phyloP scores from a whole-genome alignment of 164 flowering plant species.

The Magnolia officinalis region DNA sequence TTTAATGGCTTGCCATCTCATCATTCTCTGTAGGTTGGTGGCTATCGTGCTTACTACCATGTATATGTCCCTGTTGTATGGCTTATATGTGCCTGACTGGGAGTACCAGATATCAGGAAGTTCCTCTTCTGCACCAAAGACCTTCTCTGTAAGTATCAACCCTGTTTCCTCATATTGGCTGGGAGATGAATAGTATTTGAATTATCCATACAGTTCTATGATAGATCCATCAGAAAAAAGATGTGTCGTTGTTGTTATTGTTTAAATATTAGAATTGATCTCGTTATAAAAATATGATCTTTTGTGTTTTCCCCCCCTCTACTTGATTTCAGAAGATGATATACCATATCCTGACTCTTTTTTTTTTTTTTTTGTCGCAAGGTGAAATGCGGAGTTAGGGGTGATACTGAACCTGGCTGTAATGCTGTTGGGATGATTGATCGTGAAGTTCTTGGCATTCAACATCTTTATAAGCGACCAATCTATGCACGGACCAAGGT shows the following conservation, averaged over 20 bases:
- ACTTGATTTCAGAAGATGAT: background rate
- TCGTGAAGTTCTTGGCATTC: constrained; percentile 57
- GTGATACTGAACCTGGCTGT: constrained; percentile 77
- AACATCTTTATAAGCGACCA: constrained; percentile 58
- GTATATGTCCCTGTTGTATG: constrained; percentile 51
- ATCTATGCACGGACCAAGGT: constrained; percentile 62
- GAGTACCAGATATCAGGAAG: constrained; percentile 41
- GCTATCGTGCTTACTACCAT: constrained; percentile 28
- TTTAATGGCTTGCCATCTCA: background rate
- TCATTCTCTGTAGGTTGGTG: constrained; percentile 35
- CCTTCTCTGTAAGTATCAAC: constrained; percentile 29
- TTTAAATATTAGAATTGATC: background rate
- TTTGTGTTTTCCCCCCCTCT: background rate
- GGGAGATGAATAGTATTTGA: background rate
- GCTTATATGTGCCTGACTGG: constrained; percentile 80
- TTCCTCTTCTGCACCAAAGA: constrained; percentile 22
- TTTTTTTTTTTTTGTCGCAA: constrained; percentile 10
- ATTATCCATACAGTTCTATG: background rate
- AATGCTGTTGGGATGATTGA: constrained; percentile 85
- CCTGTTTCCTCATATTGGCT: background rate
- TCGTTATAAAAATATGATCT: background rate
- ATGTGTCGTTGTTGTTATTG: background rate
- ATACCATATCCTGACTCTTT: background rate
- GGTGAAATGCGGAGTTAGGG: constrained; percentile 83
- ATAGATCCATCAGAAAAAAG: background rate